Evolutionary conservation across 106 monocot species (phyloP), one percentile per base, ranked within the genome.

Genomic region (Vanilla planifolia): DNA sequence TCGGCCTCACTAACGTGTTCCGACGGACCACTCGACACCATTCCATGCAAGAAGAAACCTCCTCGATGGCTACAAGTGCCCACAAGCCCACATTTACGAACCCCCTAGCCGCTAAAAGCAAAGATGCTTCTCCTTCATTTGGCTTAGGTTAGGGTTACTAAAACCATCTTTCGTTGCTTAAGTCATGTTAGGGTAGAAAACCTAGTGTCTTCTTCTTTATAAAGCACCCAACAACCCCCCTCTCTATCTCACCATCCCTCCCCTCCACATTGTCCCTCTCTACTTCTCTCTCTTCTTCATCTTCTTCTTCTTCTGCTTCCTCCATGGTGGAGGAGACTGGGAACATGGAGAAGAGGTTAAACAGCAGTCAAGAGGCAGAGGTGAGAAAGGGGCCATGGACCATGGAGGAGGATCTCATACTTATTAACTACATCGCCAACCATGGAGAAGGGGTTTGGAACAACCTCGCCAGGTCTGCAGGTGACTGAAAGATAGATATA

Each of bases 371-470:
- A 26, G 62, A 78, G 32, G 67, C 46, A 1, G 78, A 78, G 40
- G 78, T 78, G 17, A 67, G 78, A 50, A 78, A 72, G 50, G 78
- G 78, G 21, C 78, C 78, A 44, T 78, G 78, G 78, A 78, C 78
- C 14, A 67, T 78, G 71, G 72, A 78, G 61, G 78, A 78, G 43
- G 78, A 78, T 39, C 52, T 78, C 48, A 78, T 78, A 55, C 72
- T 78, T 16, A 72, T 78, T 1, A 78, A 78, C 72, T 72, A 72
- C 67, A 78, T 78, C 5, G 67, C 78, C 11, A 78, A 67, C 45
- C 71, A 78, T 26, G 78, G 78, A 2, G 72, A 78, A 10, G 78
- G 78, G 1, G 72, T 63, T 2, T 72, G 78, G 78, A 78, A 78
- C 32, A 72, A 65, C 5, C 55, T 78, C 5, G 78, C 78, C 5